Evolutionary conservation across 352 stramenopile species (phyloP).

Genomic region (Plasmopara muralis): DNA sequence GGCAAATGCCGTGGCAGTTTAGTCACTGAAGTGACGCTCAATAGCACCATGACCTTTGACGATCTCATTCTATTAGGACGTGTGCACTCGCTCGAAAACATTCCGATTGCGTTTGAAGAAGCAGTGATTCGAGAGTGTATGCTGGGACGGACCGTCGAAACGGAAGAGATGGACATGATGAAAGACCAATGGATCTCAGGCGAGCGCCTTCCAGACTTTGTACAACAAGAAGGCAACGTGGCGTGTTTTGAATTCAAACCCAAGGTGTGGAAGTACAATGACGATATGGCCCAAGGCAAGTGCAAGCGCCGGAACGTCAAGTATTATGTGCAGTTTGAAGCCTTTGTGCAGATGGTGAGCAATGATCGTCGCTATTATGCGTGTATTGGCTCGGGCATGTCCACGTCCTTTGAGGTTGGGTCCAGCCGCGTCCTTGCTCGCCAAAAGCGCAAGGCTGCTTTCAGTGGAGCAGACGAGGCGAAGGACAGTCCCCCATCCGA

Average conservation of each 20-base stretch:
- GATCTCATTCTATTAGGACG: conserved; percentile 73
- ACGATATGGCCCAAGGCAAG: conserved; percentile 85
- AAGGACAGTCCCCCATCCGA: conserved; percentile 26
- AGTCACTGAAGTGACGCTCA: conserved; percentile 77
- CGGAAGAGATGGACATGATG: conserved; percentile 74
- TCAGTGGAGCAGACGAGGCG: conserved; percentile 17
- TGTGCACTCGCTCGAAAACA: conserved; percentile 81
- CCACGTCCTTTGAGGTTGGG: conserved; percentile 78
- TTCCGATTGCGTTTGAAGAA: conserved; percentile 78
- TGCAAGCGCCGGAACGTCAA: conserved; percentile 85
- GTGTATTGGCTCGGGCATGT: conserved; percentile 83
- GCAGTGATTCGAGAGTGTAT: conserved; percentile 80
- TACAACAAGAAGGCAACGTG: conserved; percentile 63
- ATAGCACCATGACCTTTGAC: conserved; percentile 75
- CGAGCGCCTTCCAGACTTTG: conserved; percentile 77
- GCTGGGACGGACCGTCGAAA: conserved; percentile 68
- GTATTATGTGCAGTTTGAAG: conserved; percentile 87
- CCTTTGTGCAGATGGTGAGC: conserved; percentile 67
- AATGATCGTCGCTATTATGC: conserved; percentile 76
- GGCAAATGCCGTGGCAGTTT: conserved; percentile 82
- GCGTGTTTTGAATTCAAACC: conserved; percentile 85
- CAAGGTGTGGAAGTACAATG: conserved; percentile 87
- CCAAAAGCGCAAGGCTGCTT: conserved; percentile 77
- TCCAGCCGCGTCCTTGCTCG: conserved; percentile 76
- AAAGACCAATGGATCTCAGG: conserved; percentile 84